Conservation (phyloP, 495 filamentous ascomycete species). For the Penicilliopsis zonata region DNA sequence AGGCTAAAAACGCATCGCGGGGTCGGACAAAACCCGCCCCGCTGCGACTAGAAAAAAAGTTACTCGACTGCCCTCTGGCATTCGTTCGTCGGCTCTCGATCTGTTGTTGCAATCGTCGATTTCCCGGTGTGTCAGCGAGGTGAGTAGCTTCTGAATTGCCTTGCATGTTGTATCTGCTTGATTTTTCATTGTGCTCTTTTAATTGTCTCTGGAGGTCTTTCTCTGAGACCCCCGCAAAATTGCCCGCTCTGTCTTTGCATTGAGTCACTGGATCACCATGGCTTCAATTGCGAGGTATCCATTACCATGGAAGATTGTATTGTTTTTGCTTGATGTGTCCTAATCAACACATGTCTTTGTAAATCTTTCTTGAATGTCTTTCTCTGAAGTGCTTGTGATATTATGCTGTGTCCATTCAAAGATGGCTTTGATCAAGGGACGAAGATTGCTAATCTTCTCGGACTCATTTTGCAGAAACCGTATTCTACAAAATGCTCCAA, state of each 20-base stretch:
- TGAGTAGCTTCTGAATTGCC: constrained; percentile 8
- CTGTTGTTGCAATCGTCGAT: constrained; percentile 14
- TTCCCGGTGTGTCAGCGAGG: constrained; percentile 21
- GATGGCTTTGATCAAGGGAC: no score
- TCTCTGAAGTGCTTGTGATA: no score
- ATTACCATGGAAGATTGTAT: no score
- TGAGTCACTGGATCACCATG: not conserved
- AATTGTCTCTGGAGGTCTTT: constrained; percentile 2
- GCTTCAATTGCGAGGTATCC: no score
- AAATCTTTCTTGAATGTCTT: no score
- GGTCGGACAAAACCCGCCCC: constrained; percentile 15
- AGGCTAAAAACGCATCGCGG: no score
- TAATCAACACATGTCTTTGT: no score
- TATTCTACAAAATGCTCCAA: constrained; percentile 25
- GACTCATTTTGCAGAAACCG: no score
- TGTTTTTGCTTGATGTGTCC: no score
- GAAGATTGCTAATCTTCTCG: no score
- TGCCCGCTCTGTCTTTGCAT: not conserved
- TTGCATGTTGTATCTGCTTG: not conserved
- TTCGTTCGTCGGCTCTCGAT: constrained; percentile 1
- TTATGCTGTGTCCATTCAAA: no score
- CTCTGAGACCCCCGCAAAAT: not conserved
- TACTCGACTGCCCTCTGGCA: constrained; percentile 3
- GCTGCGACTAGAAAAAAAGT: constrained; percentile 21
- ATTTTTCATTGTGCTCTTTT: constrained; percentile 1